Conservation (phyloP, 23 red algal species). For the Chondrus crispus region DNA sequence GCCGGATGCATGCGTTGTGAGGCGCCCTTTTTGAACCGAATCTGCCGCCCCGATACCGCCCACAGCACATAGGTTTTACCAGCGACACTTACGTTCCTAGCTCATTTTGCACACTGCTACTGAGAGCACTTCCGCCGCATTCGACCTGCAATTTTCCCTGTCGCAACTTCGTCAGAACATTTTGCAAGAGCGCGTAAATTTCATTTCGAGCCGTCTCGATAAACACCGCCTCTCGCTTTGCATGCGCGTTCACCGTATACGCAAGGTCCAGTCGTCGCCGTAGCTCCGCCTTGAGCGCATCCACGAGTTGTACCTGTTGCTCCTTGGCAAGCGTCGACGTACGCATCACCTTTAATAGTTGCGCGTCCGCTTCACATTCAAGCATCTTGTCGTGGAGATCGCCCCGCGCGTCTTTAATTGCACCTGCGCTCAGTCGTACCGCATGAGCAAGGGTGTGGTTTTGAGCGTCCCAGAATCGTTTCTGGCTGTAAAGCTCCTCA, state of each 20-base stretch:
- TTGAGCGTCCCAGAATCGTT: background rate
- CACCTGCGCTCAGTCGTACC: background rate
- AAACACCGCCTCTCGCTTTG: background rate
- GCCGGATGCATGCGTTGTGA: background rate
- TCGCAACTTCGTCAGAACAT: background rate
- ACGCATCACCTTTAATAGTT: background rate
- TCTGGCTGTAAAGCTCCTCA: background rate
- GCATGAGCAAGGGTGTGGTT: background rate
- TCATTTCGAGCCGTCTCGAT: background rate
- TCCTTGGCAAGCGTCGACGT: background rate
- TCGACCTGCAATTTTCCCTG: background rate
- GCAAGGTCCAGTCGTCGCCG: background rate
- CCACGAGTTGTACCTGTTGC: background rate
- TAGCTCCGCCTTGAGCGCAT: background rate
- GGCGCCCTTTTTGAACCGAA: no score
- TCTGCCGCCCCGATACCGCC: no score
- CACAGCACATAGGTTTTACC: no score
- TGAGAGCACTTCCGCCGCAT: background rate
- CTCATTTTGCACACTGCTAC: background rate
- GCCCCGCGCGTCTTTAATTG: conserved; percentile 10
- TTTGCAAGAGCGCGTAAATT: background rate
- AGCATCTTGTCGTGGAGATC: background rate
- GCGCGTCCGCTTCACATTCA: conserved; percentile 12
- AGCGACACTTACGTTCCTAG: no score
- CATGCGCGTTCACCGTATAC: background rate